phyloP scores from a whole-genome alignment of 2,329 filamentous ascomycete species.

The Emergomyces africanus region DNA sequence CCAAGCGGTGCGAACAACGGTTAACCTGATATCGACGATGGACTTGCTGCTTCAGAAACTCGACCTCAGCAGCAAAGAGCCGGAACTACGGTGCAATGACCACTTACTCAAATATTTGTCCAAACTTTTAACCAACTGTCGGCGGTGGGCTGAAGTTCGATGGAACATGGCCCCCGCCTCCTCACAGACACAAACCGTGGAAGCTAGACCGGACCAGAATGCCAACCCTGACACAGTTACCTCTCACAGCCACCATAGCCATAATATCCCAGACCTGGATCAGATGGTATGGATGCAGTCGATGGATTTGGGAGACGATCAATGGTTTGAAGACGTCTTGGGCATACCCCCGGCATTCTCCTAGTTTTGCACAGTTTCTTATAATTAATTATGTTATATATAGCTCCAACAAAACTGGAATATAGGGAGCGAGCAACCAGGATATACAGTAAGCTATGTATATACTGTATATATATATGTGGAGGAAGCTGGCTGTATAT shows the following conservation, averaged over 20 bases:
- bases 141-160: slow-evolving; percentile 12
- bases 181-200: slow-evolving; percentile 2
- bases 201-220: neutral
- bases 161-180: slow-evolving; percentile 11
- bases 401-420: neutral
- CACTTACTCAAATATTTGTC: slow-evolving; percentile 15
- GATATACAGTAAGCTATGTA: neutral
- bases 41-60: slow-evolving; percentile 20
- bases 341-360: slow-evolving; percentile 8
- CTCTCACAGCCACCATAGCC: neutral
- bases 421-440: too few relatives aligned
- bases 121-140: slow-evolving; percentile 16
- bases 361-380: neutral
- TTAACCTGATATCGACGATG: slow-evolving; percentile 20
- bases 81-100: slow-evolving; percentile 18
- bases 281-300: slow-evolving; percentile 19
- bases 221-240: slow-evolving; percentile 1
- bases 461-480: neutral
- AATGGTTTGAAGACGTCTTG: slow-evolving; percentile 12
- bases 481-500: too few relatives aligned
- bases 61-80: slow-evolving; percentile 16
- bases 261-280: slow-evolving; percentile 15
- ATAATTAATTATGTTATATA: neutral
- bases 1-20: slow-evolving; percentile 20
- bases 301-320: slow-evolving; percentile 19